Evolutionary conservation across 208 protist genomes (phyloP), one percentile per base, ranked within the genome.

Genomic region (Herpetomonas samuelpessoai): DNA sequence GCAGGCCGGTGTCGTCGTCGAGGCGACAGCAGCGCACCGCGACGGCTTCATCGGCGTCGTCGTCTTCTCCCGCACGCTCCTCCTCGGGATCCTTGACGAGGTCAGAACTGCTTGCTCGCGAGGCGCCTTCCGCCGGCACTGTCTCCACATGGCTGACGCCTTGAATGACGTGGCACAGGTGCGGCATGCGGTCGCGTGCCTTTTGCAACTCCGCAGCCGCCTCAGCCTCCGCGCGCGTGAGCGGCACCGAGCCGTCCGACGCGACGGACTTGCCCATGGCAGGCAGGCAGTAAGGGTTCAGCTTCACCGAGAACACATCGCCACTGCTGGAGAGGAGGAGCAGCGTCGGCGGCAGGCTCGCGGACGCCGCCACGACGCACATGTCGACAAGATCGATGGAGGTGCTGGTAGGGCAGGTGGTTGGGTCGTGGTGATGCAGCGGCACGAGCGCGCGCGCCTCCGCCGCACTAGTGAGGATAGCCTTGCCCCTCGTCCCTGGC

Each of bases 1-100:
- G 74, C 21, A 76, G 67, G n/a, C 86, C 89, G 46, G 77, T 79
- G 54, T 88, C 86, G 24, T 67, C 74, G 66, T 95, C 86, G n/a
- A 91, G 31, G 21, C 78, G 59, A 22, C 64, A 53, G 19, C 62
- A 63, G 7, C 68, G 53, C 50, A 92, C 57, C 3, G 83, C 83
- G 6, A 95, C 68, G 21, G 88, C 79, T 47, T 76, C 55, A 45
- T 79, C 71, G 6, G 0, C 29, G 24, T 45, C 46, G 1, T 30
- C 44, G 19, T 10, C 10, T 22, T 9, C 19, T 52, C 10, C 9
- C 9, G 47, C 9, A 22, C 47, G 19, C 6, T 56, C 51, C 16
- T 51, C 57, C n/a, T 35, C 18, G 7, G 35, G 52, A 14, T 59
- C 41, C 10, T 0, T 35, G 35, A 24, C 30, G 39, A n/a, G 3